phyloP scores from a whole-genome alignment of 306 rosid species.

The Echinosophora koreensis region DNA sequence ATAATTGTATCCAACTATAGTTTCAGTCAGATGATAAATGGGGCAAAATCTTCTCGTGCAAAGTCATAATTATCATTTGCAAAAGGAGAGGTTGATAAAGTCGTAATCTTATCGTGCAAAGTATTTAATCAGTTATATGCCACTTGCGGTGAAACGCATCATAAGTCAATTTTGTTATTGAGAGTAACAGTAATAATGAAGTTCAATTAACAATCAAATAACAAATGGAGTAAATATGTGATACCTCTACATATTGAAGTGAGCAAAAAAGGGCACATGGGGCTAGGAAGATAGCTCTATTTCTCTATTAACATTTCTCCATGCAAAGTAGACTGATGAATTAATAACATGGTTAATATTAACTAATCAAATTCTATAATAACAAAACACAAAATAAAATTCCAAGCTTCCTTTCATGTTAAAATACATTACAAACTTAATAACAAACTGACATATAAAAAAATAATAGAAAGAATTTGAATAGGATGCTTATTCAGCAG shows the following conservation, averaged over 20 bases:
- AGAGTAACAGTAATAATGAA: too few relatives aligned
- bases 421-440: conserved; percentile 47
- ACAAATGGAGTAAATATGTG: not conserved
- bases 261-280: not conserved
- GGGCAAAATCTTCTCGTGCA: too few relatives aligned
- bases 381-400: conserved; percentile 28
- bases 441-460: conserved; percentile 8
- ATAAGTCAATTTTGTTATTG: too few relatives aligned
- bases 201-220: not conserved
- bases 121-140: too few relatives aligned
- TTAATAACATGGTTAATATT: conserved; percentile 31
- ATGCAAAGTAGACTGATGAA: conserved; percentile 32
- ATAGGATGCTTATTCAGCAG: conserved; percentile 47
- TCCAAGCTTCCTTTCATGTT: conserved; percentile 32
- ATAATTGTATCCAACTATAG: too few relatives aligned
- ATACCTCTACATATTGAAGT: not conserved
- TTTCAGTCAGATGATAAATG: too few relatives aligned
- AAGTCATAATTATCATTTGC: too few relatives aligned
- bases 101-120: too few relatives aligned
- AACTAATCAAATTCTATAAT: conserved; percentile 35
- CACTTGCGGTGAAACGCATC: too few relatives aligned
- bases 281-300: not conserved
- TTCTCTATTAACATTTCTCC: conserved; percentile 29
- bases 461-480: conserved; percentile 44
- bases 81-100: too few relatives aligned